Percentiles rank a stretch among this genome's conserved stretches.
Conservation (phyloP, 2,329 filamentous ascomycete species). For the Fusarium sp. region DNA sequence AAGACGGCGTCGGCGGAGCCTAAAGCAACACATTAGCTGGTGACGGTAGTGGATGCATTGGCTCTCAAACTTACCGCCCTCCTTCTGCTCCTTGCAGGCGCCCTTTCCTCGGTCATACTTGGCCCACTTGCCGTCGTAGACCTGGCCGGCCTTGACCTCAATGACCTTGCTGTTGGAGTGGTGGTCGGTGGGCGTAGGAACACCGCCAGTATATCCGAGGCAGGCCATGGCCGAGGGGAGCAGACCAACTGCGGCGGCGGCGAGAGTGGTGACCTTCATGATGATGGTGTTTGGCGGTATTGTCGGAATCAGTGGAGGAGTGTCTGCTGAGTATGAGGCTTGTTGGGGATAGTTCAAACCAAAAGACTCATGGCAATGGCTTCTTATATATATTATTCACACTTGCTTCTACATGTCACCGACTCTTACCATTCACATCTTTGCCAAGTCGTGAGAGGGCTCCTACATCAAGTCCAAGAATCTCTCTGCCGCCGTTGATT, state of each 20-base stretch:
- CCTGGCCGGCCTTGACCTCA: slow-evolving; percentile 49
- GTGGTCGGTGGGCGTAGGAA: slow-evolving; percentile 48
- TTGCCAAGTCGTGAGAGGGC: background rate
- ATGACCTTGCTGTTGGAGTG: slow-evolving; percentile 53
- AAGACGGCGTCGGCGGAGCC: slow-evolving; percentile 62
- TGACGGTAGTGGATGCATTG: background rate
- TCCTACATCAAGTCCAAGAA: background rate
- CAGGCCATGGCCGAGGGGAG: slow-evolving; percentile 46
- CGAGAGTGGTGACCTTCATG: slow-evolving; percentile 28
- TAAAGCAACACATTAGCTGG: slow-evolving; percentile 34
- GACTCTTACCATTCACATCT: background rate
- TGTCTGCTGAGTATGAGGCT: background rate
- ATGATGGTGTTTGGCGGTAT: background rate
- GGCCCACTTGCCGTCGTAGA: slow-evolving; percentile 54
- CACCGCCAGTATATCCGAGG: slow-evolving; percentile 48
- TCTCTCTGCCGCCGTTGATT: slow-evolving; percentile 4
- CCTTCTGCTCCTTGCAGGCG: slow-evolving; percentile 46
- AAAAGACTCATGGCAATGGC: background rate
- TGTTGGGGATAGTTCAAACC: background rate
- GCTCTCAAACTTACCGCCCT: slow-evolving; percentile 40
- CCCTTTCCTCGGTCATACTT: slow-evolving; percentile 57
- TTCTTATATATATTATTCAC: slow-evolving; percentile 12
- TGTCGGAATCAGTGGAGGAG: background rate
- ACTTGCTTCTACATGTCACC: background rate
- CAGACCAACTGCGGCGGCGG: slow-evolving; percentile 3